Conservation (phyloP, 495 filamentous ascomycete species). For the Apiosordaria backusii region DNA sequence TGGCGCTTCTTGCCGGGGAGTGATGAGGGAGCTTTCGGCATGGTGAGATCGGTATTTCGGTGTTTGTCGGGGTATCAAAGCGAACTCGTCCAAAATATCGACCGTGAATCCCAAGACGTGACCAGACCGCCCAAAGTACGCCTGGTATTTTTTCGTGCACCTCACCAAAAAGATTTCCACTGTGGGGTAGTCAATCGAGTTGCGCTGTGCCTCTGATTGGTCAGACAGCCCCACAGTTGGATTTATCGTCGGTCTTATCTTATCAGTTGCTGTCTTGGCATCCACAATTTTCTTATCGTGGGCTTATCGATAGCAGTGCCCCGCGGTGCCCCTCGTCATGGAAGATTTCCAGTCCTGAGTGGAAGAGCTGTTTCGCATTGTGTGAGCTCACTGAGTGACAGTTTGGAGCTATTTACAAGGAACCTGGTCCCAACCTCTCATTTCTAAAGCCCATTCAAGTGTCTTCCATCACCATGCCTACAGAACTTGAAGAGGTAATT, state of each 20-base stretch:
- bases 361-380: neutral
- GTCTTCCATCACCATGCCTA: constrained; percentile 55
- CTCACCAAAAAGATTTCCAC: constrained; percentile 24
- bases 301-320: constrained; percentile 23
- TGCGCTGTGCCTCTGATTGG: constrained; percentile 25
- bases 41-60: constrained; percentile 22
- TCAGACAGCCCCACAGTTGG: neutral
- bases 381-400: neutral
- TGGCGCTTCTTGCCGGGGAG: constrained; percentile 48
- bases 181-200: constrained; percentile 20
- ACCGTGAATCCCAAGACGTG: neutral
- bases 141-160: constrained; percentile 26
- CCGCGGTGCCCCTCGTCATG: constrained; percentile 21
- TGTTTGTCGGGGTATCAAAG: neutral
- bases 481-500: constrained; percentile 74
- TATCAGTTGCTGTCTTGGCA: neutral
- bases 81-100: neutral
- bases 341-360: neutral
- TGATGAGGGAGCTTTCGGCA: constrained; percentile 50
- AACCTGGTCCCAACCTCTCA: neutral
- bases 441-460: neutral
- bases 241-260: neutral
- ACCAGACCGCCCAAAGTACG: no score
- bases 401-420: neutral
- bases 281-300: neutral